Percentiles rank a stretch among this genome's conserved stretches.
phyloP scores from a whole-genome alignment of 441 rosid species.

The Mallotus repandus region DNA sequence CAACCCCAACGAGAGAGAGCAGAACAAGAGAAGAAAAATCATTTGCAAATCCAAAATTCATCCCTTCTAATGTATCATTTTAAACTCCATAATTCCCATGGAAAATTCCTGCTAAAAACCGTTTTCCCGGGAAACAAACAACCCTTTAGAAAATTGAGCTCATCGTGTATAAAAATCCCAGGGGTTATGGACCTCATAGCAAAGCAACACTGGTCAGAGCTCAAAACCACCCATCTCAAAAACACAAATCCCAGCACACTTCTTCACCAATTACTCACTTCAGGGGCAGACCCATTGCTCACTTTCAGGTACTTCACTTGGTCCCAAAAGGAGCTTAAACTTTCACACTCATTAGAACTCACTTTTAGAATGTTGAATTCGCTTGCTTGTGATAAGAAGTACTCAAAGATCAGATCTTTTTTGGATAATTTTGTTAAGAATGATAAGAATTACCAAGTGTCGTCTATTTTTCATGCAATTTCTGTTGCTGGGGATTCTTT shows the following conservation, averaged over 20 bases:
- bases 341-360: constrained; percentile 34
- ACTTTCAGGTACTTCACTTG: constrained; percentile 44
- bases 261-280: constrained; percentile 45
- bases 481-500: constrained; percentile 48
- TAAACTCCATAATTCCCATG: background rate
- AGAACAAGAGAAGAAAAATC: background rate
- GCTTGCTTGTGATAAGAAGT: constrained; percentile 47
- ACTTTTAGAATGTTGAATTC: constrained; percentile 42
- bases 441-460: constrained; percentile 35
- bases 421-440: constrained; percentile 53
- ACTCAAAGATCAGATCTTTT: constrained; percentile 63
- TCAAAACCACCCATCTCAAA: constrained; percentile 33
- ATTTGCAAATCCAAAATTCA: background rate
- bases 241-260: constrained; percentile 35
- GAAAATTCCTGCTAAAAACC: constrained; percentile 12
- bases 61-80: background rate
- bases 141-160: constrained; percentile 27
- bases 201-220: constrained; percentile 66
- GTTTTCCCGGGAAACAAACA: constrained; percentile 27
- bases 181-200: constrained; percentile 41
- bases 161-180: constrained; percentile 20
- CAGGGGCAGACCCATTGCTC: constrained; percentile 53
- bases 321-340: constrained; percentile 43
- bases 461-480: constrained; percentile 57
- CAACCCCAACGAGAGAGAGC: background rate